Percentiles rank a stretch among this genome's conserved stretches.
Evolutionary conservation across 805 yeast genomes (phyloP).

Genomic region (Sugiyamaella smithiae): DNA sequence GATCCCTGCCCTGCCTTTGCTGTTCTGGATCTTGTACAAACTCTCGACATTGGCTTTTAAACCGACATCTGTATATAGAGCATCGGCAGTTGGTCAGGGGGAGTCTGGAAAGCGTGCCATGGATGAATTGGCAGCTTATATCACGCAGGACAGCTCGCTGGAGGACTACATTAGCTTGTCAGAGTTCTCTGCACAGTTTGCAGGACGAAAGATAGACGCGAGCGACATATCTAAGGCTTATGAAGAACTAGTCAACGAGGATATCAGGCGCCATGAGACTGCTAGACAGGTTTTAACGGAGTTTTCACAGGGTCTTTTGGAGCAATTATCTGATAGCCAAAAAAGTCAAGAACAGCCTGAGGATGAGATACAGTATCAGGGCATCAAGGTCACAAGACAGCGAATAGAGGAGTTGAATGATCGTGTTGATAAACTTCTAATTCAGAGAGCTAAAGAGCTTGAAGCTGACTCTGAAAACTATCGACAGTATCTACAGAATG

Average conservation of each 20-base stretch:
- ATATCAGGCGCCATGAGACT: neutral
- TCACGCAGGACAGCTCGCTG: neutral
- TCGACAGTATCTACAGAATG: neutral
- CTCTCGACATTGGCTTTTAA: too few species aligned
- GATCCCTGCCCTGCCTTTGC: too few species aligned
- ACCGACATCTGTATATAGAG: too few species aligned
- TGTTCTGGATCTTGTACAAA: too few species aligned
- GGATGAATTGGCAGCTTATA: neutral
- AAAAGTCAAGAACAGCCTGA: too few species aligned
- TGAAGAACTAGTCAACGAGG: neutral
- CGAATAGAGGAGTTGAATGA: neutral
- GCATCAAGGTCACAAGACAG: too few species aligned
- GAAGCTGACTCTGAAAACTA: neutral
- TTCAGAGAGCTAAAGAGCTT: neutral
- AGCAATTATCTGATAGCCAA: neutral
- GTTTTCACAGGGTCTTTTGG: neutral
- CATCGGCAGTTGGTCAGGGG: too few species aligned
- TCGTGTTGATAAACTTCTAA: neutral
- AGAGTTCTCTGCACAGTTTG: neutral
- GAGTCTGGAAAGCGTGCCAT: too few species aligned
- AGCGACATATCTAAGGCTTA: neutral
- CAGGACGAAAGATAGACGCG: neutral
- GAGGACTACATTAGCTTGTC: neutral
- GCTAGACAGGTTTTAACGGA: neutral
- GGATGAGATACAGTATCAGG: too few species aligned